Evolutionary conservation across 352 stramenopile species (phyloP).

Genomic region (Phytophthora megakarya): DNA sequence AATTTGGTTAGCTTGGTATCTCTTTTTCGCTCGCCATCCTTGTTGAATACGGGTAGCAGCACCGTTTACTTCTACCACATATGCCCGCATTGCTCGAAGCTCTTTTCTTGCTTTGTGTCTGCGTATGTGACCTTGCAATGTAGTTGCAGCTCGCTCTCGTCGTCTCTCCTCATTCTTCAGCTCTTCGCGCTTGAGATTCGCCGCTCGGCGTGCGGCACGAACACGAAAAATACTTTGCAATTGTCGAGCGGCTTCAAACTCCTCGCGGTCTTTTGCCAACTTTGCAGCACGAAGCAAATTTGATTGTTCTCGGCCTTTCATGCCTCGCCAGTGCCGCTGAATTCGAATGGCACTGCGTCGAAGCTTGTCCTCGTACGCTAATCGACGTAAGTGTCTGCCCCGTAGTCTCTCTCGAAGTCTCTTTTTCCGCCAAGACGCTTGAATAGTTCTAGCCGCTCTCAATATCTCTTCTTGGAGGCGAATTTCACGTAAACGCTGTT

Average conservation of each 20-base stretch:
- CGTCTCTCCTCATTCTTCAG: constrained; percentile 31
- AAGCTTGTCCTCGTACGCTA: constrained; percentile 29
- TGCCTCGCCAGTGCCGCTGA: constrained; percentile 78
- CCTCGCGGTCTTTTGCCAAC: constrained; percentile 33
- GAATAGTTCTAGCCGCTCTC: constrained; percentile 40
- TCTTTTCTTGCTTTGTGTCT: constrained; percentile 46
- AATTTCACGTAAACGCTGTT: constrained; percentile 19
- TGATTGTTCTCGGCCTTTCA: constrained; percentile 38
- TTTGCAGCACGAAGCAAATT: constrained; percentile 38
- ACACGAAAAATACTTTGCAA: constrained; percentile 66
- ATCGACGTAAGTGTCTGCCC: constrained; percentile 23
- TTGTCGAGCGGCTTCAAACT: constrained; percentile 55
- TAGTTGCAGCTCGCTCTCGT: constrained; percentile 50
- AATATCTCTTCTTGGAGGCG: constrained; percentile 27
- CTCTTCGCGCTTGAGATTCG: constrained; percentile 43
- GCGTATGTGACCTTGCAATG: constrained; percentile 49
- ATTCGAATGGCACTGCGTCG: constrained; percentile 54
- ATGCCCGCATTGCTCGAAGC: constrained; percentile 30
- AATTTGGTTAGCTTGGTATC: constrained; percentile 48
- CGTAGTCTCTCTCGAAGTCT: constrained; percentile 39
- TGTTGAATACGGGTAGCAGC: constrained; percentile 54
- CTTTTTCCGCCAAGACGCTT: constrained; percentile 53
- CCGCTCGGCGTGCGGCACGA: constrained; percentile 47
- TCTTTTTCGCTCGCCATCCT: constrained; percentile 57
- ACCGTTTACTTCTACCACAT: constrained; percentile 34